These are phyloP conservation scores for Citrullus mucosospermus DNA, from an alignment of 306 rosid genomes.

Conservation along the genomic window DNA sequence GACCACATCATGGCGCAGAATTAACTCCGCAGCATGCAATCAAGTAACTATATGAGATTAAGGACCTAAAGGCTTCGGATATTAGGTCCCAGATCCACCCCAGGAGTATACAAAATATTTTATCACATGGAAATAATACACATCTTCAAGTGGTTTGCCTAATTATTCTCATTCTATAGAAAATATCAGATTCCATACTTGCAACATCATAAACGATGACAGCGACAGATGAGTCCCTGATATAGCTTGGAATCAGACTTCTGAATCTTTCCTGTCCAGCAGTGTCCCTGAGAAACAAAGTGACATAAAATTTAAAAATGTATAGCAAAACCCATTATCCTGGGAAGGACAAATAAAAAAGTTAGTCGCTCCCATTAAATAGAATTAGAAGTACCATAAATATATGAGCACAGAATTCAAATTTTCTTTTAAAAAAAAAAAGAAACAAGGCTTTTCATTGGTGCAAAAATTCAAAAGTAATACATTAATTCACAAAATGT, in stretches of 20 bases:
- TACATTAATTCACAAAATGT: neutral
- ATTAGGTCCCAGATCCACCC: neutral
- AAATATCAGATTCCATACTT: slow-evolving; percentile 19
- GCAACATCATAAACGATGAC: slow-evolving; percentile 47
- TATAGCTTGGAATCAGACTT: slow-evolving; percentile 53
- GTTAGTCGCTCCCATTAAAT: neutral
- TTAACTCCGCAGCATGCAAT: neutral
- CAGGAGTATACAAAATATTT: neutral
- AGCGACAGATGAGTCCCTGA: slow-evolving; percentile 49
- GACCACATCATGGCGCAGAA: neutral
- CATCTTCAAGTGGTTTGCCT: neutral
- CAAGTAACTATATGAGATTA: neutral
- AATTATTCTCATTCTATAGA: neutral
- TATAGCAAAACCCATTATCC: neutral
- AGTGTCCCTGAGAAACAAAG: slow-evolving; percentile 29
- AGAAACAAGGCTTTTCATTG: no score
- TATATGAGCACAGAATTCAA: neutral
- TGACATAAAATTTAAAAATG: neutral
- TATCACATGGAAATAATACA: neutral
- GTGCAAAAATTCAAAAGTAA: neutral
- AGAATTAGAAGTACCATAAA: neutral
- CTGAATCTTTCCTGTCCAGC: slow-evolving; percentile 57
- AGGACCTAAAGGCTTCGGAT: neutral
- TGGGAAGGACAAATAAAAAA: neutral
- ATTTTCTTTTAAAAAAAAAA: no score